phyloP scores from a whole-genome alignment of 768 basidiomycete genomes.

The Mycena pura region DNA sequence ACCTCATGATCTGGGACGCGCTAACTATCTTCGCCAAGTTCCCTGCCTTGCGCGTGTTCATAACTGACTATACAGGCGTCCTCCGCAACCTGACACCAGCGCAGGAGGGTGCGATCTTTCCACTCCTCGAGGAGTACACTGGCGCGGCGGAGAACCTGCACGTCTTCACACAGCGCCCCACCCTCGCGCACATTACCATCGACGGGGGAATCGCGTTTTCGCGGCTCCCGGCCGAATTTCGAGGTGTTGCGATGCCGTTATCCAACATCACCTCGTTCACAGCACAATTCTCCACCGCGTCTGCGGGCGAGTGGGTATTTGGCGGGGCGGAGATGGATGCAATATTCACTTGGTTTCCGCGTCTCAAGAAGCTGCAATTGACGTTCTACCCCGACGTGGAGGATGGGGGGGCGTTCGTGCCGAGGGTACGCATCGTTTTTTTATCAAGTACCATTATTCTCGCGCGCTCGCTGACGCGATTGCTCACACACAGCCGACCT shows the following conservation, averaged over 20 bases:
- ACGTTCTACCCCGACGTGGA: neutral
- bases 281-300: neutral
- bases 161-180: neutral
- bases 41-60: neutral
- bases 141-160: neutral
- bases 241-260: neutral
- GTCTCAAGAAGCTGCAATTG: neutral
- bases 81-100: neutral
- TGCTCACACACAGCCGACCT: neutral
- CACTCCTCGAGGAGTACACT: neutral
- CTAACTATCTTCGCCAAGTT: neutral
- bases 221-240: neutral
- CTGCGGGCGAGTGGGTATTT: neutral
- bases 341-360: neutral
- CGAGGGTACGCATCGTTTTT: neutral
- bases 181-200: neutral
- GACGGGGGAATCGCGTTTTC: neutral
- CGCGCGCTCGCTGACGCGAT: neutral
- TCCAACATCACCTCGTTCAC: neutral
- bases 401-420: neutral
- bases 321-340: neutral
- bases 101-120: neutral
- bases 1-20: neutral
- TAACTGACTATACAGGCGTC: neutral
- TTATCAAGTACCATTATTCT: neutral